These are phyloP conservation scores for Vanrija sp. DNA, from an alignment of 1,284 basidiomycete species.

Conservation along the genomic window DNA sequence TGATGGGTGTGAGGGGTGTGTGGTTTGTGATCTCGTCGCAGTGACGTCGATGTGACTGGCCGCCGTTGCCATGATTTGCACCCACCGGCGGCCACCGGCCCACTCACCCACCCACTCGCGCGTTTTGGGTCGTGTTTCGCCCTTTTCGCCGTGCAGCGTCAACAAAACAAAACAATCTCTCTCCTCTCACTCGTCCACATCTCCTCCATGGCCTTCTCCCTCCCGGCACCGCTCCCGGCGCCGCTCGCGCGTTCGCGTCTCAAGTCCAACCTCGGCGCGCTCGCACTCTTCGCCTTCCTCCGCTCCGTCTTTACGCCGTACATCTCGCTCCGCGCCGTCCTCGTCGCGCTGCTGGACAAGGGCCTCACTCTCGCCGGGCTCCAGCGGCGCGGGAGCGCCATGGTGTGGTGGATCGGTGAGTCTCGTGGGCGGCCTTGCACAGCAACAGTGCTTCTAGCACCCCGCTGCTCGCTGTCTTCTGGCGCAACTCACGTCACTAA, in stretches of 20 bases:
- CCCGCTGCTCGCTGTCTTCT: too few species aligned
- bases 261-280: conserved; percentile 35
- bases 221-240: conserved; percentile 20
- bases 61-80: too few species aligned
- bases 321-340: conserved; percentile 18
- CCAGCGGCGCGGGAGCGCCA: not conserved
- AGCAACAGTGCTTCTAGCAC: conserved; percentile 9
- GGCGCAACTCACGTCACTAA: not conserved
- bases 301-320: conserved; percentile 36
- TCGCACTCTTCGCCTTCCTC: conserved; percentile 26
- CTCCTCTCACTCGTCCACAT: not conserved
- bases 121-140: too few species aligned
- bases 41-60: too few species aligned
- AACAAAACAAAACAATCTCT: not conserved
- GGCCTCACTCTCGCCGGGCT: conserved; percentile 3
- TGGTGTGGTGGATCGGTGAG: conserved; percentile 21
- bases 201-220: not conserved
- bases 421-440: too few species aligned
- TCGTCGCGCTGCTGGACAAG: conserved; percentile 22
- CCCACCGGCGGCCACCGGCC: too few species aligned
- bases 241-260: conserved; percentile 30
- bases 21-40: too few species aligned
- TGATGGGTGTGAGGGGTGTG: not conserved
- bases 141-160: not conserved
- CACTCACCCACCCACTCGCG: too few species aligned